phyloP scores from a whole-genome alignment of 192 early-diverging fungal genomes.

The Backusella macrospora region DNA sequence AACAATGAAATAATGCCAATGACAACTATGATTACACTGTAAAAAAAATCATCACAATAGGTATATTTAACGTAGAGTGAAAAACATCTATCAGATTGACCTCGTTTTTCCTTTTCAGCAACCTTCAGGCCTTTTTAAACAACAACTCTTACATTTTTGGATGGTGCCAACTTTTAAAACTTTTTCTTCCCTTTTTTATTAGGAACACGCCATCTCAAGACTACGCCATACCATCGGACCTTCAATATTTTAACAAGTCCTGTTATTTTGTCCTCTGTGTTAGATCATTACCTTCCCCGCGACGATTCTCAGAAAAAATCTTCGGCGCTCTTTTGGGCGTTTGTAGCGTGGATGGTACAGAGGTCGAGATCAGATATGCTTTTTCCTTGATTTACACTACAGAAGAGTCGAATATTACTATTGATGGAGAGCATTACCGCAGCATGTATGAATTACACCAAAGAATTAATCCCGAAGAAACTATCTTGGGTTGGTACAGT shows the following conservation, averaged over 20 bases:
- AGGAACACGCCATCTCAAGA: not conserved
- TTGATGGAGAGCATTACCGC: slow-evolving; percentile 89
- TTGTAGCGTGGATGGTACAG: slow-evolving; percentile 83
- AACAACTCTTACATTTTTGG: too few species aligned
- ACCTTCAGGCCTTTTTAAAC: too few species aligned
- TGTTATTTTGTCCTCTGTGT: slow-evolving; percentile 86
- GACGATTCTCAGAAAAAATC: slow-evolving; percentile 78
- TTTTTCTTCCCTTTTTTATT: too few species aligned
- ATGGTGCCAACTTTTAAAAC: too few species aligned
- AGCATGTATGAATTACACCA: slow-evolving; percentile 89
- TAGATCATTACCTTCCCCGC: slow-evolving; percentile 90
- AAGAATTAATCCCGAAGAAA: slow-evolving; percentile 85
- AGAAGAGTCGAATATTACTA: slow-evolving; percentile 55
- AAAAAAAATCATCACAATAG: too few species aligned
- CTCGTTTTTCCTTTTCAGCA: too few species aligned
- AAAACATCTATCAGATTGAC: too few species aligned
- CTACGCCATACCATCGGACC: slow-evolving; percentile 47
- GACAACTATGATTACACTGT: too few species aligned
- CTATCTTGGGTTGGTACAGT: slow-evolving; percentile 94
- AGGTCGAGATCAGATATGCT: slow-evolving; percentile 88
- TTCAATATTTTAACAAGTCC: slow-evolving; percentile 71
- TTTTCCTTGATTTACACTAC: slow-evolving; percentile 84
- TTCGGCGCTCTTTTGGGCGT: slow-evolving; percentile 93
- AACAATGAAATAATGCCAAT: too few species aligned
- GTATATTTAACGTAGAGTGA: too few species aligned